These are phyloP conservation scores for Tephrocybe sp. DNA, from an alignment of 768 basidiomycete species.

Conservation along the genomic window DNA sequence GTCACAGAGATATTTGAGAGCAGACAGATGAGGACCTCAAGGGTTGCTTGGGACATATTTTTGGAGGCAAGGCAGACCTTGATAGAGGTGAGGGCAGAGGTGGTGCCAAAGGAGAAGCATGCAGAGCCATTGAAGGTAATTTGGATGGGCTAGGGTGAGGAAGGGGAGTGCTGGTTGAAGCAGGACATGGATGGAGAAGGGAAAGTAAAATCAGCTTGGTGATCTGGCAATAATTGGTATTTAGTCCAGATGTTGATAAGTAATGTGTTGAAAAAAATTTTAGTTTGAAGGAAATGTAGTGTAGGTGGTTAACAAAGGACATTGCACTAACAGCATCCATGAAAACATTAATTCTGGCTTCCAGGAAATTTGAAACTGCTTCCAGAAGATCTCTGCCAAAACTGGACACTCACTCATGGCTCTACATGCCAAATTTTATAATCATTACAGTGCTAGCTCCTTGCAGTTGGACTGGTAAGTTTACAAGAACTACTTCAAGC, in stretches of 20 bases:
- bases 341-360: no score
- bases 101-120: constrained; percentile 60
- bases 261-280: not conserved
- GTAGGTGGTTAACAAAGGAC: no score
- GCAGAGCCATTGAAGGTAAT: constrained; percentile 73
- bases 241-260: not conserved
- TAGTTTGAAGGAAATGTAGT: not conserved
- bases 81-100: no score
- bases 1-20: constrained; percentile 69
- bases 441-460: no score
- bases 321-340: no score
- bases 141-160: constrained; percentile 36
- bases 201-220: not conserved
- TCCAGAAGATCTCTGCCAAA: no score
- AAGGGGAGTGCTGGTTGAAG: constrained; percentile 1
- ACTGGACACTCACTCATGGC: no score
- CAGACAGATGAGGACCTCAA: constrained; percentile 75
- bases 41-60: constrained; percentile 67
- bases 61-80: constrained; percentile 71
- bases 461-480: no score
- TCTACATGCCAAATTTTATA: no score
- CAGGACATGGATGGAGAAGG: constrained; percentile 6
- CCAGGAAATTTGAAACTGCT: no score
- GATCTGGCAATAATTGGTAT: not conserved
- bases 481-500: no score